Evolutionary conservation across 1,139 yeast genomes (phyloP).

Genomic region (Nakaseomyces delphensis): DNA sequence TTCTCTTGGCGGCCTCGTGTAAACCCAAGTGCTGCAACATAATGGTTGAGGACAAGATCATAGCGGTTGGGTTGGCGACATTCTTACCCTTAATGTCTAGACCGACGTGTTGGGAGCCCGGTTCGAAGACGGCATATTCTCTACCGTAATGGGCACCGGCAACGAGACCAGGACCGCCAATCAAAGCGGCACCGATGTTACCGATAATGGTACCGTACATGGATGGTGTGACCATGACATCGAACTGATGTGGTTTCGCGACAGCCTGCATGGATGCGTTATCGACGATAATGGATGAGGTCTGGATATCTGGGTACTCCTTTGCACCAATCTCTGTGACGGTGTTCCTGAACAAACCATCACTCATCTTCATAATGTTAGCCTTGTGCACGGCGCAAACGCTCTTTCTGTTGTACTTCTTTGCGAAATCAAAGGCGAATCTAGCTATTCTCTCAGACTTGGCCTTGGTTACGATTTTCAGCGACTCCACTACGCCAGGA

Average conservation of each 20-base stretch:
- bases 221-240: slow-evolving; percentile 95
- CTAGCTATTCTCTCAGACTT: slow-evolving; percentile 96
- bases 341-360: slow-evolving; percentile 93
- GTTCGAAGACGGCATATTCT: slow-evolving; percentile 96
- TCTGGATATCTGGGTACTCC: slow-evolving; percentile 78
- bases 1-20: slow-evolving; percentile 73
- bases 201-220: slow-evolving; percentile 95
- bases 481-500: slow-evolving; percentile 95
- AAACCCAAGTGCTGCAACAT: slow-evolving; percentile 92
- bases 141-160: slow-evolving; percentile 99
- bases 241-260: slow-evolving; percentile 94
- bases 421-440: slow-evolving; percentile 94
- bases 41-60: slow-evolving; percentile 85
- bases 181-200: slow-evolving; percentile 95
- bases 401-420: slow-evolving; percentile 79
- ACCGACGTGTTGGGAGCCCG: slow-evolving; percentile 99
- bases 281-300: slow-evolving; percentile 92
- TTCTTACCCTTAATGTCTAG: slow-evolving; percentile 90
- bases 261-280: slow-evolving; percentile 99
- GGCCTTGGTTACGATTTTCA: slow-evolving; percentile 88
- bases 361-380: slow-evolving; percentile 97
- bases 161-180: slow-evolving; percentile 98
- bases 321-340: slow-evolving; percentile 78
- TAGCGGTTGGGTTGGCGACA: slow-evolving; percentile 96
- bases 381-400: slow-evolving; percentile 99